Conservation (phyloP, 495 filamentous ascomycete genomes). For the Aspergillus heteromorphus region DNA sequence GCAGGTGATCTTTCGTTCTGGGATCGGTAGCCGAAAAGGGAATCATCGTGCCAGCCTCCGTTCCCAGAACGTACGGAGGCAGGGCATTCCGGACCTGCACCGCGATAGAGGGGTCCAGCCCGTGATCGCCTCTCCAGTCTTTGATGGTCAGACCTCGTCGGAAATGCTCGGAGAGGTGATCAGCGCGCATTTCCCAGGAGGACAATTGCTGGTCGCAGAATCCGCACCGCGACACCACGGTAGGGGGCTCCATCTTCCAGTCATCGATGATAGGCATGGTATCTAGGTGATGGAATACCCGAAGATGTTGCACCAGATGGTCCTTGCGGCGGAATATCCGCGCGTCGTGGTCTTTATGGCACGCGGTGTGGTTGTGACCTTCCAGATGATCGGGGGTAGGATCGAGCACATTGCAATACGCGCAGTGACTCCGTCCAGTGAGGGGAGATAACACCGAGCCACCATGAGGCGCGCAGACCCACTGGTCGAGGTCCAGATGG, state of each 20-base stretch:
- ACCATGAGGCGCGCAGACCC: slow-evolving; percentile 66
- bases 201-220: slow-evolving; percentile 56
- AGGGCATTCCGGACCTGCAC: slow-evolving; percentile 58
- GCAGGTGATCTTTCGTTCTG: slow-evolving; percentile 15
- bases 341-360: slow-evolving; percentile 49
- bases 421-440: slow-evolving; percentile 45
- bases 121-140: slow-evolving; percentile 66
- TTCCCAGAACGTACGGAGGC: slow-evolving; percentile 44
- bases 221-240: slow-evolving; percentile 60
- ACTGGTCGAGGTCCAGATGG: slow-evolving; percentile 70
- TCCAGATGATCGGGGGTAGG: slow-evolving; percentile 16
- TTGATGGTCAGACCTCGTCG: slow-evolving; percentile 57
- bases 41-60: slow-evolving; percentile 22
- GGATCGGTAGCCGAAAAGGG: slow-evolving; percentile 26
- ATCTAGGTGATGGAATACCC: slow-evolving; percentile 61
- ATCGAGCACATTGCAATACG: slow-evolving; percentile 18
- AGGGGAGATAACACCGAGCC: slow-evolving; percentile 24
- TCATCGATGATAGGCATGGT: slow-evolving; percentile 56
- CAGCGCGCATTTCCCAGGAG: slow-evolving; percentile 55
- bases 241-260: slow-evolving; percentile 58
- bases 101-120: slow-evolving; percentile 56
- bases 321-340: slow-evolving; percentile 80
- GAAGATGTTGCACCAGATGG: slow-evolving; percentile 71
- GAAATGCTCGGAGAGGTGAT: slow-evolving; percentile 63
- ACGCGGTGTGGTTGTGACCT: slow-evolving; percentile 56